Evolutionary conservation across 768 basidiomycete species (phyloP).

Genomic region (Atractiella rhizophila): DNA sequence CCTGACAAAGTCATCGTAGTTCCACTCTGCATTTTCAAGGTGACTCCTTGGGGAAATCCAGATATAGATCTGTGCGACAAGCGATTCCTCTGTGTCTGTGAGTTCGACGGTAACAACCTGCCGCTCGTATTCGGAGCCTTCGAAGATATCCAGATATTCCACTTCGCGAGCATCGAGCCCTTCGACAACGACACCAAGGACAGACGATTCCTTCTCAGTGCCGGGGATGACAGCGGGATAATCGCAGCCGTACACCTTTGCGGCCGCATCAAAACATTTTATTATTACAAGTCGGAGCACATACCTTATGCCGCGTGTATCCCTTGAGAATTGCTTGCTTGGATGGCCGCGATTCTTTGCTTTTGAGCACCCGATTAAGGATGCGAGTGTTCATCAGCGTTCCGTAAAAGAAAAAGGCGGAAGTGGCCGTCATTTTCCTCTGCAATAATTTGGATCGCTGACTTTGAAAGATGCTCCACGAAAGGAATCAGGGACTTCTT

Average conservation of each 20-base stretch:
- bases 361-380: conserved; percentile 45
- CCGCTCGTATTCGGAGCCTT: conserved; percentile 63
- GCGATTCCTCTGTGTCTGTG: conserved; percentile 25
- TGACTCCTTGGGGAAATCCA: conserved; percentile 28
- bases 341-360: conserved; percentile 38
- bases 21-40: conserved; percentile 44
- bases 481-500: no score
- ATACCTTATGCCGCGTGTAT: conserved; percentile 56
- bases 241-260: conserved; percentile 31
- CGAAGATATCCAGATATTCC: conserved; percentile 47
- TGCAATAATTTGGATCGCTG: no score
- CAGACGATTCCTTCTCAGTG: conserved; percentile 35
- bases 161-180: conserved; percentile 47
- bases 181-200: conserved; percentile 50
- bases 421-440: no score
- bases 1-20: conserved; percentile 51
- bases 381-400: conserved; percentile 72
- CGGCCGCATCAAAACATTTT: neutral
- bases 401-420: no score
- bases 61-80: conserved; percentile 47
- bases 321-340: conserved; percentile 26
- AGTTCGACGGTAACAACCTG: conserved; percentile 32
- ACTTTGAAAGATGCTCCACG: no score
- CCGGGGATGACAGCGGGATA: conserved; percentile 63
- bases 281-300: no score